These are phyloP conservation scores for Phytophthora chlamydospora DNA, from an alignment of 352 stramenopile species.

Conservation along the genomic window DNA sequence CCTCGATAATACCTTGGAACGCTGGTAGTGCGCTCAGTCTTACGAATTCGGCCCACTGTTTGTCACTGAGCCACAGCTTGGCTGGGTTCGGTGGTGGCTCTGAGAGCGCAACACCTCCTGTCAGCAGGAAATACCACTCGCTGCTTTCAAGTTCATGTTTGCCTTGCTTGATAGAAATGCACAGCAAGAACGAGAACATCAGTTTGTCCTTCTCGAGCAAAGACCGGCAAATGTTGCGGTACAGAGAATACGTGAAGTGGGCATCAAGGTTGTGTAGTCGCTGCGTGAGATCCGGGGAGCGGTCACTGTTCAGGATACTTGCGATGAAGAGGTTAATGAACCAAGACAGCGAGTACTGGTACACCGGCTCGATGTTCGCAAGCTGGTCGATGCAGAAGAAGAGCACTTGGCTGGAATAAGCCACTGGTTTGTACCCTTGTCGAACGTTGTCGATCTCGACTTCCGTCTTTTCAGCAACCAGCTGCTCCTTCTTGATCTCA, in stretches of 20 bases:
- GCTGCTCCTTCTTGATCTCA: conserved; percentile 94
- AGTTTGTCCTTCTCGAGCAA: conserved; percentile 95
- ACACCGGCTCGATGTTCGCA: conserved; percentile 94
- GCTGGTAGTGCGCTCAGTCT: conserved; percentile 80
- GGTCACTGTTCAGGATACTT: conserved; percentile 90
- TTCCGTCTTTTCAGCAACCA: conserved; percentile 90
- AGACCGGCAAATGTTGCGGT: conserved; percentile 93
- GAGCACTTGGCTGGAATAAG: conserved; percentile 91
- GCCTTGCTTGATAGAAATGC: conserved; percentile 86
- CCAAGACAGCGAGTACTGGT: conserved; percentile 94
- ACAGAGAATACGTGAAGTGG: conserved; percentile 93
- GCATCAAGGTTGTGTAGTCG: conserved; percentile 83
- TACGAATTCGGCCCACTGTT: conserved; percentile 94
- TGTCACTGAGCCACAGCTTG: conserved; percentile 91
- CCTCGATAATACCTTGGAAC: conserved; percentile 79
- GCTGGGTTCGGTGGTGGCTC: conserved; percentile 92
- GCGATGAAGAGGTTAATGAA: conserved; percentile 92
- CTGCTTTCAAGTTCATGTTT: conserved; percentile 76
- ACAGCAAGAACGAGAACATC: conserved; percentile 93
- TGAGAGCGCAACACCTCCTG: conserved; percentile 88
- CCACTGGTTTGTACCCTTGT: conserved; percentile 88
- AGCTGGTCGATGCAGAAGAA: conserved; percentile 96
- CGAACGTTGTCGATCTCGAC: conserved; percentile 91
- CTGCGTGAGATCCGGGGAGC: conserved; percentile 71
- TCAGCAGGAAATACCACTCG: conserved; percentile 96